phyloP scores from a whole-genome alignment of 345 rosid species.

The Toxicodendron radicans region DNA sequence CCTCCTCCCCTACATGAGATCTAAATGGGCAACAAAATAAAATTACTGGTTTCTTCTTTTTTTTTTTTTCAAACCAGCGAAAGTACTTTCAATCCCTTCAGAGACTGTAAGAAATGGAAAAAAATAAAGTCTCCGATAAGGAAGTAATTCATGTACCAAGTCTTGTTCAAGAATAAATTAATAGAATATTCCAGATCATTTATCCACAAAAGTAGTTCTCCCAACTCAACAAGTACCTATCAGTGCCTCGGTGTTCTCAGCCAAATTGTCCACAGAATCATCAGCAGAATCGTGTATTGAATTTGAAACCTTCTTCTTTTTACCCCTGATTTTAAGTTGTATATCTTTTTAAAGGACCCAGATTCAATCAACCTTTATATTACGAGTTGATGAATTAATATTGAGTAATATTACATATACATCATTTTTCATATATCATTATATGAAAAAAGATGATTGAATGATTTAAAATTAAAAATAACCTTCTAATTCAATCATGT shows the following conservation, averaged over 20 bases:
- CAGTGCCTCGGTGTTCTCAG: constrained; percentile 71
- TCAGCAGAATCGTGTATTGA: constrained; percentile 60
- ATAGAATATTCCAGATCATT: neutral
- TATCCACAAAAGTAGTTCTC: neutral
- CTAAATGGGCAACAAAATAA: constrained; percentile 32
- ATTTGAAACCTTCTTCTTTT: constrained; percentile 87
- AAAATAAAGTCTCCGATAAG: neutral
- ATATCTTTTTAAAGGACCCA: no score
- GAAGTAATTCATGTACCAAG: neutral
- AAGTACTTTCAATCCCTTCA: constrained; percentile 73
- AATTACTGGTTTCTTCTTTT: constrained; percentile 94
- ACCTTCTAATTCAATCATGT: no score
- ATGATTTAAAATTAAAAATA: no score
- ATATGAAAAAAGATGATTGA: no score
- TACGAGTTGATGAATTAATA: no score
- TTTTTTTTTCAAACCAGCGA: constrained; percentile 86
- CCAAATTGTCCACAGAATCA: constrained; percentile 59
- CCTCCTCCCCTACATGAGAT: constrained; percentile 58
- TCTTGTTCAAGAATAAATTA: neutral
- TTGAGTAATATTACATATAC: no score
- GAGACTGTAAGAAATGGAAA: constrained; percentile 43
- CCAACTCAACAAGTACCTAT: constrained; percentile 40
- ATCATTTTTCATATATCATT: no score
- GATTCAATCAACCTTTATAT: no score
- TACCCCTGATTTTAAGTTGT: no score